These are phyloP conservation scores for Cystobasidium ongulense DNA, from an alignment of 768 basidiomycete species.

Conservation along the genomic window DNA sequence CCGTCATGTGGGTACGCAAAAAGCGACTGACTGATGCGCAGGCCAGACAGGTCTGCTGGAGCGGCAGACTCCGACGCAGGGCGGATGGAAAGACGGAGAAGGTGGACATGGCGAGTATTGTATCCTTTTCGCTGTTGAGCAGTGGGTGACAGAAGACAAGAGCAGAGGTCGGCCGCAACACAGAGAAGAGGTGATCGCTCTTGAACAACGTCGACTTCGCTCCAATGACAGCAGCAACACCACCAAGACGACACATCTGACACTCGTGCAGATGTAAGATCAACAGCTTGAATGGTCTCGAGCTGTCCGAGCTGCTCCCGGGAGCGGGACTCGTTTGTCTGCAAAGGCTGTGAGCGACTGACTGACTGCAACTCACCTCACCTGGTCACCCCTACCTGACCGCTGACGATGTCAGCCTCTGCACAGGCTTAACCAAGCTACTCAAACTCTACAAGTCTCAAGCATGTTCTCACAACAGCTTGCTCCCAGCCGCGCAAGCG, in stretches of 20 bases:
- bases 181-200: too few relatives aligned
- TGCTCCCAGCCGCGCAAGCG: conserved; percentile 4
- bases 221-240: neutral
- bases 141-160: too few relatives aligned
- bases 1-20: neutral
- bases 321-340: conserved; percentile 15
- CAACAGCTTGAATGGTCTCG: neutral
- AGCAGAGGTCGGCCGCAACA: too few relatives aligned
- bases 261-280: neutral
- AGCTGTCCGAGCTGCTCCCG: neutral
- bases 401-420: neutral
- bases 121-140: too few relatives aligned
- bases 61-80: neutral
- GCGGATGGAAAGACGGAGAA: neutral
- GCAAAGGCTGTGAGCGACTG: neutral
- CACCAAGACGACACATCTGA: neutral
- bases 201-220: too few relatives aligned
- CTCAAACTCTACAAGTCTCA: conserved; percentile 28
- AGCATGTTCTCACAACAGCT: neutral
- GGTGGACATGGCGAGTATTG: neutral
- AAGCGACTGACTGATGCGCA: conserved; percentile 11
- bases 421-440: conserved; percentile 9
- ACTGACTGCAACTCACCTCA: neutral
- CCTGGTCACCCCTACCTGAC: neutral
- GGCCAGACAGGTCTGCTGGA: conserved; percentile 11